Evolutionary conservation across 306 rosid species (phyloP).

Genomic region (Styphnolobium japonicum): DNA sequence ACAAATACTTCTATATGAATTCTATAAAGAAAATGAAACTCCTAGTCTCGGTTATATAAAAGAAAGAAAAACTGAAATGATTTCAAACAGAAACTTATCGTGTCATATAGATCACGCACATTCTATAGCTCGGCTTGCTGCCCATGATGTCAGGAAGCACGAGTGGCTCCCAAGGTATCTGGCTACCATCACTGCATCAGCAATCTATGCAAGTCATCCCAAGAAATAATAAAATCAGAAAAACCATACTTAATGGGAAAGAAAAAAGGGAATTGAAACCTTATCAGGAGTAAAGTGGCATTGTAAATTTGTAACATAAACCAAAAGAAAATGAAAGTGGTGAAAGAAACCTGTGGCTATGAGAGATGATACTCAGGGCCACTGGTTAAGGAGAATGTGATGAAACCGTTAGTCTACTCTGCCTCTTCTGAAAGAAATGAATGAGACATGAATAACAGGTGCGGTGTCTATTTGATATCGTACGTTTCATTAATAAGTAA

Average conservation of each 20-base stretch:
- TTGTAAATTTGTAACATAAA: not conserved
- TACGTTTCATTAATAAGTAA: not conserved
- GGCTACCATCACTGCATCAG: conserved; percentile 45
- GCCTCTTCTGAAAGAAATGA: conserved; percentile 15
- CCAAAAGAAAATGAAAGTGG: not conserved
- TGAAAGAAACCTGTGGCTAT: conserved; percentile 31
- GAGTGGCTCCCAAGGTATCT: conserved; percentile 43
- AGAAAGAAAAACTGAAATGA: not conserved
- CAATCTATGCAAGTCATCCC: conserved; percentile 31
- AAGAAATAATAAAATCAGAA: conserved; percentile 2
- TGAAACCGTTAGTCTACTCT: conserved; percentile 32
- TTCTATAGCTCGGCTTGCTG: conserved; percentile 29
- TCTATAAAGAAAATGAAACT: not conserved
- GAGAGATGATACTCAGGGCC: conserved; percentile 46
- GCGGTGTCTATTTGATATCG: not conserved
- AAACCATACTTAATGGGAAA: not conserved
- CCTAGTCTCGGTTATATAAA: not conserved
- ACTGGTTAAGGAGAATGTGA: conserved; percentile 38
- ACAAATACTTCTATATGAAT: not conserved
- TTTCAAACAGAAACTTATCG: not conserved
- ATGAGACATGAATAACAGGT: not conserved
- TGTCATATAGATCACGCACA: conserved; percentile 17
- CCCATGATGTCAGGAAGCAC: conserved; percentile 43
- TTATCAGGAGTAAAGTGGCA: not conserved
- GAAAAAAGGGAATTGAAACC: not conserved